A percentile compares a stretch with the other conserved stretches of the same genome.
phyloP scores from a whole-genome alignment of 2,329 filamentous ascomycete species.

The Claviceps pazoutovae region DNA sequence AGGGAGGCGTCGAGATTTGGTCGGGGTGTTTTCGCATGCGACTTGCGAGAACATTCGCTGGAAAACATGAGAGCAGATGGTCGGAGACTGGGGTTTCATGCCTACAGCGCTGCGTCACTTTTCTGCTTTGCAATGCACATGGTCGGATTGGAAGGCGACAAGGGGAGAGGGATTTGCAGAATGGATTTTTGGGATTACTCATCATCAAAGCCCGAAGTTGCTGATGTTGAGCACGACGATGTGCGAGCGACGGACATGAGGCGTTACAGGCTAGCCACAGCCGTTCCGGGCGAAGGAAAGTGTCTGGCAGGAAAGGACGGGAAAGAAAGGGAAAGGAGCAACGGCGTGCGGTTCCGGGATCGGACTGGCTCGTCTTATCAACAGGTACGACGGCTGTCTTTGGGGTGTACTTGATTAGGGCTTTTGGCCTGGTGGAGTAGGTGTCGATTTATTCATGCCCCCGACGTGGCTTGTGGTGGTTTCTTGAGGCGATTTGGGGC shows the following conservation, averaged over 20 bases:
- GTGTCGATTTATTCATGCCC: slow-evolving; percentile 2
- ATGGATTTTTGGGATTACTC: background rate
- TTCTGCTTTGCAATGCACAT: background rate
- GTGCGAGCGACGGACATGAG: background rate
- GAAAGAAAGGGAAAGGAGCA: background rate
- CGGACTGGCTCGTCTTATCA: background rate
- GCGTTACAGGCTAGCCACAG: background rate
- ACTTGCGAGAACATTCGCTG: background rate
- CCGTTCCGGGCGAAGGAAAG: background rate
- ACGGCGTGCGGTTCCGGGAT: background rate
- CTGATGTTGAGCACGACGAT: background rate
- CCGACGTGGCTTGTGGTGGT: background rate
- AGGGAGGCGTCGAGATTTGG: slow-evolving; percentile 9
- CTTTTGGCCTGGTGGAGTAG: background rate
- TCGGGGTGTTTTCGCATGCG: slow-evolving; percentile 6
- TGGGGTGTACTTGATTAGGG: background rate
- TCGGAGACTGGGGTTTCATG: background rate
- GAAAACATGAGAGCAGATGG: background rate
- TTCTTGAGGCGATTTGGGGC: slow-evolving; percentile 1
- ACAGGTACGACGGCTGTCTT: background rate
- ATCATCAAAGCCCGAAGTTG: background rate
- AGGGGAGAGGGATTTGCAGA: background rate
- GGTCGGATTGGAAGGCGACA: background rate
- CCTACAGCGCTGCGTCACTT: slow-evolving; percentile 4
- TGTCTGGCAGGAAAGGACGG: background rate